phyloP scores from a whole-genome alignment of 768 basidiomycete genomes.

The Leccinum subtestaceum region DNA sequence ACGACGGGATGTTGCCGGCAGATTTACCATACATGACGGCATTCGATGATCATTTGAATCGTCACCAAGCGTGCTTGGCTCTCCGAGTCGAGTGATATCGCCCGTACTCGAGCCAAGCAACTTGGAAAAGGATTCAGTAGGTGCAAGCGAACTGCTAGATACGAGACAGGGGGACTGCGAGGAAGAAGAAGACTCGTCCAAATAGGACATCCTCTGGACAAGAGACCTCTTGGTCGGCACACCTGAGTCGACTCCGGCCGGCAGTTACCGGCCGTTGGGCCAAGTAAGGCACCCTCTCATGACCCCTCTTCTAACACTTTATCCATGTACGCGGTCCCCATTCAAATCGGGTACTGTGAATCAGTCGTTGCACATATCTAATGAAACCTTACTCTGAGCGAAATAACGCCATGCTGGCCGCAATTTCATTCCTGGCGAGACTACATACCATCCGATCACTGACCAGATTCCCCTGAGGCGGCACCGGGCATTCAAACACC shows the following conservation, averaged over 20 bases:
- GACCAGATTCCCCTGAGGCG: too few species aligned
- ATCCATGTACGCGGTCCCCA: too few species aligned
- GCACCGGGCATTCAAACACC: too few species aligned
- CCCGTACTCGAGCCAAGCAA: neutral
- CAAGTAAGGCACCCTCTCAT: too few species aligned
- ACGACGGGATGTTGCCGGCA: neutral
- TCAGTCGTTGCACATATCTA: neutral
- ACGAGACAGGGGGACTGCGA: neutral
- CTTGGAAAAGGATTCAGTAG: neutral
- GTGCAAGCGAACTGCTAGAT: neutral
- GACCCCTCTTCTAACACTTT: too few species aligned
- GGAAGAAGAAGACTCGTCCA: neutral
- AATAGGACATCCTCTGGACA: neutral
- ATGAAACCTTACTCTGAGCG: too few species aligned
- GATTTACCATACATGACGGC: conserved; percentile 13
- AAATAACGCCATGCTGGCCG: neutral
- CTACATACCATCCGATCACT: too few species aligned
- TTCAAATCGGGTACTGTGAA: neutral
- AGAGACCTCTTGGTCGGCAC: neutral
- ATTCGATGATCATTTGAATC: conserved; percentile 1
- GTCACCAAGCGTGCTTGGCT: neutral
- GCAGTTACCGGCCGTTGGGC: neutral
- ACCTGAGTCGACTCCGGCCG: neutral
- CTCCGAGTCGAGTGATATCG: neutral
- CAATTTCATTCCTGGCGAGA: too few species aligned